Evolutionary conservation across 2,329 filamentous ascomycete species (phyloP), one percentile per base, ranked within the genome.

Genomic region (Ophiostoma australiae): DNA sequence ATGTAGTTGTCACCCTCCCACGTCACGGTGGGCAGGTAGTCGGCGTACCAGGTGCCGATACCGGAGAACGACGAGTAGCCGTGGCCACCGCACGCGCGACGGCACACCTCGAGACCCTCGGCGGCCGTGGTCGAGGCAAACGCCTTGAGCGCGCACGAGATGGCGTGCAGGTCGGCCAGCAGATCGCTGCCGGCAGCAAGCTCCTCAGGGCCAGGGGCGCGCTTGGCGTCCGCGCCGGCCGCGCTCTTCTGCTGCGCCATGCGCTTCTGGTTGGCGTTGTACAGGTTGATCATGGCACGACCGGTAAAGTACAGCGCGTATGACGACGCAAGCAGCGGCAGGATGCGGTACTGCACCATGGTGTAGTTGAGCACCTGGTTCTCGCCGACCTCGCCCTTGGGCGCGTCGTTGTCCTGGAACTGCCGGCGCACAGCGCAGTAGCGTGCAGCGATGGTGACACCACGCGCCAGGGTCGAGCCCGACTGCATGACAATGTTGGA

Each of bases 1-100:
- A 93, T 92, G 82, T 91, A 93, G 82, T 92, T 92, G 81, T 92
- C 91, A 65, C 91, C 91, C 78, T 93, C 91, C 88, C 89, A 91
- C 11, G 90, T 91, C 4, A 83, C 81, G 3, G 80, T 81, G n/a
- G 91, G 90, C 1, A 93, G 83, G 77, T 93, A 92, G 78, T 93
- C 90, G 37, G 90, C 84, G 76, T 92, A 93, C 85, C 87, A 91
- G 23, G 85, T 81, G 1, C 90, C 90, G 75, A 94, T 91, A n/a
- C 91, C 91, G 70, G 87, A 88, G 81, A 92, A 92, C 76, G 85
- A 87, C 70, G 85, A 89, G 82, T 92, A 93, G 67, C 91, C 91
- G 78, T 93, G 91, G 6, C 91, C 91, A 78, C 91, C 91, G 74
- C 90, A 92, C 35, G 91, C 90, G 74, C 91, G 86, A 72, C 91